phyloP scores from a whole-genome alignment of 2,329 filamentous ascomycete species.

The Pseudopyrenochaeta lycopersici region DNA sequence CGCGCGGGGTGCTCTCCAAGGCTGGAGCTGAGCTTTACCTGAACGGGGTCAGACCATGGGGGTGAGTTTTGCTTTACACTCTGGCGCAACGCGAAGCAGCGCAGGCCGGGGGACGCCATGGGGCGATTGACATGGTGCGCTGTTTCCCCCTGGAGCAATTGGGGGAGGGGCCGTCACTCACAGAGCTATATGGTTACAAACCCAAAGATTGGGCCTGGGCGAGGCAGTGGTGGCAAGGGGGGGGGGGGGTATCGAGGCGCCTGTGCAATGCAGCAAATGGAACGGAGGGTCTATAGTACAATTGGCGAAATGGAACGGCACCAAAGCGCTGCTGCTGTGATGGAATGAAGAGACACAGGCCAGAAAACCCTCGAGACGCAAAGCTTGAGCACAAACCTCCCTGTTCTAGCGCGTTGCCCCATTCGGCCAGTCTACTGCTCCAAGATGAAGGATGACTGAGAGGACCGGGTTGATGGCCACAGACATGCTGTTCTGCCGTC shows the following conservation, averaged over 20 bases:
- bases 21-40: slow-evolving; percentile 26
- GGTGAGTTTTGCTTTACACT: slow-evolving; percentile 7
- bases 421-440: slow-evolving; percentile 16
- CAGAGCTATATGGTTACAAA: slow-evolving; percentile 12
- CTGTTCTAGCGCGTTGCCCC: slow-evolving; percentile 17
- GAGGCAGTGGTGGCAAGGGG: slow-evolving; percentile 14
- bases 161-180: not conserved
- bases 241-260: slow-evolving; percentile 41
- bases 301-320: slow-evolving; percentile 15
- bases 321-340: slow-evolving; percentile 19
- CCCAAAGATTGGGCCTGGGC: not conserved
- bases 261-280: slow-evolving; percentile 38
- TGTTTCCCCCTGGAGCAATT: slow-evolving; percentile 8
- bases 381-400: slow-evolving; percentile 27
- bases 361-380: slow-evolving; percentile 27
- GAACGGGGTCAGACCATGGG: slow-evolving; percentile 23
- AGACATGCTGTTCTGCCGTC: too few relatives aligned
- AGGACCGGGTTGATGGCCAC: too few relatives aligned
- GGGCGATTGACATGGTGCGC: not conserved
- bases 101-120: slow-evolving; percentile 15
- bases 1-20: slow-evolving; percentile 7
- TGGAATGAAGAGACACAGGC: slow-evolving; percentile 25
- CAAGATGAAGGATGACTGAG: not conserved
- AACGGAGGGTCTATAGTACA: slow-evolving; percentile 39
- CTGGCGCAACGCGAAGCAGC: not conserved